Conservation (phyloP, 306 rosid species). For the Vigna mungo region DNA sequence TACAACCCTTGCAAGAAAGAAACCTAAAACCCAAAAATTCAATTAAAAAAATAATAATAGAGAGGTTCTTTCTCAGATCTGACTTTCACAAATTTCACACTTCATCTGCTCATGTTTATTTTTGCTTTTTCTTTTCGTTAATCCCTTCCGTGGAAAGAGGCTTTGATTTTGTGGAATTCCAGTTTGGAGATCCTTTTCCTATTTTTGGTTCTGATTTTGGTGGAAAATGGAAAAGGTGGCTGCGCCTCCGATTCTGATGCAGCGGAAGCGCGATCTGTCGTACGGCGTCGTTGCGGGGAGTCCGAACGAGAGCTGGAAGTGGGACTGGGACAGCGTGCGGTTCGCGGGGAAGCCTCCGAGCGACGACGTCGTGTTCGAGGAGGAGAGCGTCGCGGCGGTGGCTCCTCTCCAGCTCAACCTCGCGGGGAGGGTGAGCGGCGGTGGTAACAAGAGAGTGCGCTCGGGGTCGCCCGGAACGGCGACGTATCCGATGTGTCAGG, state of each 20-base stretch:
- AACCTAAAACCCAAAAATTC: neutral
- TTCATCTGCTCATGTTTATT: neutral
- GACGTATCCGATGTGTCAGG: conserved; percentile 86
- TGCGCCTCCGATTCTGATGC: conserved; percentile 52
- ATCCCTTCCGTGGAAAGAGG: neutral
- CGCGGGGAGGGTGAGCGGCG: conserved; percentile 50
- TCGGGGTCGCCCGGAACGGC: conserved; percentile 68
- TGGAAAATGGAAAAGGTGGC: conserved; percentile 73
- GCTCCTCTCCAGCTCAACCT: conserved; percentile 65
- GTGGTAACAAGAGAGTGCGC: conserved; percentile 59
- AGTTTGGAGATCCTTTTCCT: neutral
- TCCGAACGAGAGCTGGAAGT: conserved; percentile 62
- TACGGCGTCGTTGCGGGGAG: conserved; percentile 49
- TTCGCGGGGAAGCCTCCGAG: conserved; percentile 49
- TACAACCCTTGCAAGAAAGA: neutral
- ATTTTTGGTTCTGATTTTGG: neutral
- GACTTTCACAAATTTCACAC: neutral
- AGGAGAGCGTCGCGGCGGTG: neutral
- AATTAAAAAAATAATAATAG: neutral
- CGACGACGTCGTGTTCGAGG: conserved; percentile 2
- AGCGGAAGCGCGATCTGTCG: conserved; percentile 77
- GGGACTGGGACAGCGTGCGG: conserved; percentile 82
- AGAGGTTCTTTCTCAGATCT: neutral
- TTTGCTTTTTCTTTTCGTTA: neutral
- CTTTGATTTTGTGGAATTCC: neutral